A percentile compares a stretch with the other conserved stretches of the same genome.
These are phyloP conservation scores for Pseudogymnoascus sp. DNA, from an alignment of 2,329 filamentous ascomycete species.

Conservation along the genomic window DNA sequence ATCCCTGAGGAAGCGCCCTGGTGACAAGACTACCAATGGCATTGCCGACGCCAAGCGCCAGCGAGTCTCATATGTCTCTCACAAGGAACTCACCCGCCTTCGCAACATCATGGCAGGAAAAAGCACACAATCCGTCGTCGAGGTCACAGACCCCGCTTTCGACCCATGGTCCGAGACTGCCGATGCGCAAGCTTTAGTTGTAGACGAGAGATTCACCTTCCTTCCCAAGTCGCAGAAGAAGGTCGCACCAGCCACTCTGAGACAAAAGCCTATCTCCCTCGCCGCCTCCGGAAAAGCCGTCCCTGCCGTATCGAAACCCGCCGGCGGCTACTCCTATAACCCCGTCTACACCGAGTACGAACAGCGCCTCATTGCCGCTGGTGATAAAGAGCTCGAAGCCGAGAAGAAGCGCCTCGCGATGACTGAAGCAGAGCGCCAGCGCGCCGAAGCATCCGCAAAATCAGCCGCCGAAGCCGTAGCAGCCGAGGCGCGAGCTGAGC, in stretches of 20 bases:
- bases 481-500: slow-evolving; percentile 54
- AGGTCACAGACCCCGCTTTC: slow-evolving; percentile 54
- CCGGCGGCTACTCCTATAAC: slow-evolving; percentile 85
- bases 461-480: slow-evolving; percentile 70
- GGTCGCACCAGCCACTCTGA: slow-evolving; percentile 66
- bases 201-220: slow-evolving; percentile 53
- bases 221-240: slow-evolving; percentile 56
- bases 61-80: slow-evolving; percentile 69
- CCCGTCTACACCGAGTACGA: slow-evolving; percentile 82
- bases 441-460: slow-evolving; percentile 55
- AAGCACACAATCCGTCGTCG: slow-evolving; percentile 34
- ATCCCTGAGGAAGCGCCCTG: slow-evolving; percentile 65
- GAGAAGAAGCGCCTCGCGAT: slow-evolving; percentile 66
- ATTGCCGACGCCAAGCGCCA: slow-evolving; percentile 64
- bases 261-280: slow-evolving; percentile 69
- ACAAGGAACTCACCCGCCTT: slow-evolving; percentile 73
- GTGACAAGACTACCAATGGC: slow-evolving; percentile 59
- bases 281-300: slow-evolving; percentile 72
- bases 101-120: slow-evolving; percentile 68
- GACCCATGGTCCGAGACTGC: slow-evolving; percentile 67
- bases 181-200: slow-evolving; percentile 34
- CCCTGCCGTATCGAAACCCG: slow-evolving; percentile 69
- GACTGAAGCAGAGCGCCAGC: slow-evolving; percentile 53
- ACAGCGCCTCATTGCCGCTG: slow-evolving; percentile 62
- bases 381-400: slow-evolving; percentile 66